Conservation (phyloP, 2,329 filamentous ascomycete genomes). For the Aspergillus ibericus region DNA sequence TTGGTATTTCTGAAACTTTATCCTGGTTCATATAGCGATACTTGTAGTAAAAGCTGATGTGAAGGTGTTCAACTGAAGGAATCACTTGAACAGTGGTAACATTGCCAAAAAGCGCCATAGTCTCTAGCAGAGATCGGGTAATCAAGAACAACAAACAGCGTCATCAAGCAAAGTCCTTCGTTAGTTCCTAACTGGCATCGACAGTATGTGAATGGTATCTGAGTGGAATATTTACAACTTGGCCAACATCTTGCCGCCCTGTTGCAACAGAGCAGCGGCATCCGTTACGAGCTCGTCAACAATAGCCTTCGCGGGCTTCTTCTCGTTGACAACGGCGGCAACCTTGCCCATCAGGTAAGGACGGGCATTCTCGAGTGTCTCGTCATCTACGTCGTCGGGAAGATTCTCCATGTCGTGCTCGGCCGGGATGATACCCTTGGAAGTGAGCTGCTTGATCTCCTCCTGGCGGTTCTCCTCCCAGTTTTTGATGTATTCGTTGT, state of each 20-base stretch:
- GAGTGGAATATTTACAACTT: constrained; percentile 60
- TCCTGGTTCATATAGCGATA: too few species aligned
- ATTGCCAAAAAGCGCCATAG: too few species aligned
- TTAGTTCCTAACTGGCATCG: neutral
- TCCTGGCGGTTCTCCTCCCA: constrained; percentile 89
- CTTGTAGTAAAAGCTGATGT: too few species aligned
- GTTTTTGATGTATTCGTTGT: constrained; percentile 89
- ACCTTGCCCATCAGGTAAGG: constrained; percentile 97
- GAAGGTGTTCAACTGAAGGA: too few species aligned
- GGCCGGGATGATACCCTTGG: constrained; percentile 87
- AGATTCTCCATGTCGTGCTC: constrained; percentile 91
- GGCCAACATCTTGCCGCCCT: constrained; percentile 65
- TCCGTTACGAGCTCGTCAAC: constrained; percentile 91
- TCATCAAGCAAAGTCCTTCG: neutral
- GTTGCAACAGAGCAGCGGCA: constrained; percentile 69
- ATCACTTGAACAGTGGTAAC: too few species aligned
- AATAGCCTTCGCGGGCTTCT: constrained; percentile 85
- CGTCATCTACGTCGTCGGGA: constrained; percentile 70
- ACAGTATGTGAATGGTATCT: constrained; percentile 3
- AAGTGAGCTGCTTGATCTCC: constrained; percentile 90
- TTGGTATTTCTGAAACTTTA: too few species aligned
- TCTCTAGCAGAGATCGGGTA: neutral
- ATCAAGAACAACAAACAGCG: neutral
- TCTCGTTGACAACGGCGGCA: constrained; percentile 88
- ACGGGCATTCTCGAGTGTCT: constrained; percentile 85